These are phyloP conservation scores for Rhododendron molle DNA, from an alignment of 148 eudicot genomes.

Conservation along the genomic window DNA sequence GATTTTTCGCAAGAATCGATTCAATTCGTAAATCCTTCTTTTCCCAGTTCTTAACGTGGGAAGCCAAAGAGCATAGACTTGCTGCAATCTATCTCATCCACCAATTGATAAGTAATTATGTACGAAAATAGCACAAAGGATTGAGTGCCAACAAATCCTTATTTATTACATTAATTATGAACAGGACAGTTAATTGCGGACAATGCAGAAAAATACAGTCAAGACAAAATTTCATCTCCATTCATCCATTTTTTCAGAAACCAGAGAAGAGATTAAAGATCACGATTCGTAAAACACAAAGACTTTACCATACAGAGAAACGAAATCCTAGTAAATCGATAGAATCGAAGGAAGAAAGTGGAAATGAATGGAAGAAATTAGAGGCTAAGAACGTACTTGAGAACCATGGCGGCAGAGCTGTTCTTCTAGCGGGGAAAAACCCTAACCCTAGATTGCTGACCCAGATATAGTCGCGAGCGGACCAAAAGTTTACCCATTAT, in stretches of 20 bases:
- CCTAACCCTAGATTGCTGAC: neutral
- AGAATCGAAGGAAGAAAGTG: neutral
- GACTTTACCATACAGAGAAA: neutral
- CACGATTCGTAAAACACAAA: neutral
- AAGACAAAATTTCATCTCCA: neutral
- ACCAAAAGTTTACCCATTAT: neutral
- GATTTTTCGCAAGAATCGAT: neutral
- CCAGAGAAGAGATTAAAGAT: neutral
- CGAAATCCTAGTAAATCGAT: neutral
- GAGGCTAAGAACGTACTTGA: constrained; percentile 13
- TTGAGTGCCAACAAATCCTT: no score
- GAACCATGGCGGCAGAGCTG: constrained; percentile 22
- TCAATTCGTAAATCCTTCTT: neutral
- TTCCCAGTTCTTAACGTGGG: neutral
- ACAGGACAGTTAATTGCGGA: neutral
- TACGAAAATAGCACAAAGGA: no score
- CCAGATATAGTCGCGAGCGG: neutral
- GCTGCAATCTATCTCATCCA: no score
- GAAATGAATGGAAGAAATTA: neutral
- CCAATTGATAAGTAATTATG: no score
- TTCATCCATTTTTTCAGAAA: neutral
- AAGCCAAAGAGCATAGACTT: no score
- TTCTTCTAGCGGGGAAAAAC: neutral
- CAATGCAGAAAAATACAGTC: neutral
- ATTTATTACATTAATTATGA: no score